Evolutionary conservation across 2,329 filamentous ascomycete species (phyloP).

Genomic region (Nemania bipapillata): DNA sequence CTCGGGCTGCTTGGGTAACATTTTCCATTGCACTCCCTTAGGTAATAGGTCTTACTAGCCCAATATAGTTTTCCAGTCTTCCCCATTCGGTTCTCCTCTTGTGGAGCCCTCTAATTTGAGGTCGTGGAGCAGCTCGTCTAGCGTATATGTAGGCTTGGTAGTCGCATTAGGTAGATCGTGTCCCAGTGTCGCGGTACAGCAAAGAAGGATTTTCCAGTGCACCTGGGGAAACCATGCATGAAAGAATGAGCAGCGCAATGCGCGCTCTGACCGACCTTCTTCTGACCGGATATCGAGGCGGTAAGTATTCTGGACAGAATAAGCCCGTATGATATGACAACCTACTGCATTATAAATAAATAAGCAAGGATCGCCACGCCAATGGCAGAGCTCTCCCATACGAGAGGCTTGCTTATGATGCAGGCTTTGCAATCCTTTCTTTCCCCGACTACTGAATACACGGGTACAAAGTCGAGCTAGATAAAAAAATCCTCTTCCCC

Average conservation of each 20-base stretch:
- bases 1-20: background rate
- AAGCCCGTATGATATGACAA: background rate
- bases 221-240: conserved; percentile 1
- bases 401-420: conserved; percentile 8
- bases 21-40: background rate
- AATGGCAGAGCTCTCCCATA: background rate
- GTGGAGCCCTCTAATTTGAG: background rate
- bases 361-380: background rate
- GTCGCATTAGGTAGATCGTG: conserved; percentile 15
- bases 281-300: background rate
- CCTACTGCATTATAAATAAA: background rate
- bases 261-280: background rate
- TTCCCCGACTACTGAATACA: no score
- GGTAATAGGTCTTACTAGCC: background rate
- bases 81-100: background rate
- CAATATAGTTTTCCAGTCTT: background rate
- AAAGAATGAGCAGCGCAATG: background rate
- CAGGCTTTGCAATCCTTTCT: background rate
- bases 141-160: background rate
- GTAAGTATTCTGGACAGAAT: background rate
- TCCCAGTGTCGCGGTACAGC: conserved; percentile 12
- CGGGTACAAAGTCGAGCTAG: background rate
- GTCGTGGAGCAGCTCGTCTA: background rate
- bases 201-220: background rate
- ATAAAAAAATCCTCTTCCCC: background rate